Conservation (phyloP, 2,329 filamentous ascomycete species). For the Gliomastix tumulicola region DNA sequence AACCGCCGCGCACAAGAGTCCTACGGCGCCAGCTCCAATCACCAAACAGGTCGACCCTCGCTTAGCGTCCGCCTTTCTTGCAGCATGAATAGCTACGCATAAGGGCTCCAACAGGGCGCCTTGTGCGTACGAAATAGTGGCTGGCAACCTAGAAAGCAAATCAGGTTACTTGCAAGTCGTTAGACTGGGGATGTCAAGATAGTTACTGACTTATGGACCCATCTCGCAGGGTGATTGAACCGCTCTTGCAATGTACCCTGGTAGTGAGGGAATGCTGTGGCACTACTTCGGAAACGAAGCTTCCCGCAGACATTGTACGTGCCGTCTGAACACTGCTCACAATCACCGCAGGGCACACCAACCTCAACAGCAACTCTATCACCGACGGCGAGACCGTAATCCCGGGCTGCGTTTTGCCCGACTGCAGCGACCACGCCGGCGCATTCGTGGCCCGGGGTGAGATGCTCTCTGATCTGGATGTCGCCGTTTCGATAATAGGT, state of each 20-base stretch:
- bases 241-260: conserved; percentile 51
- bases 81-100: conserved; percentile 42
- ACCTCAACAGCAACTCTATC: conserved; percentile 60
- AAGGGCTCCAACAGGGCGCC: conserved; percentile 45
- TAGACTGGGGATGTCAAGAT: no score
- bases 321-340: conserved; percentile 48
- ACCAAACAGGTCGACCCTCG: conserved; percentile 14
- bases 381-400: conserved; percentile 31
- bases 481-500: conserved; percentile 50
- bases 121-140: conserved; percentile 38
- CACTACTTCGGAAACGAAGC: conserved; percentile 51
- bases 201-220: conserved; percentile 39
- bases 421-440: conserved; percentile 48
- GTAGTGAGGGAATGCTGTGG: conserved; percentile 49
- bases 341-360: conserved; percentile 51
- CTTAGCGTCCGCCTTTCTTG: background rate
- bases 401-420: conserved; percentile 41
- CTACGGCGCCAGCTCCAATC: conserved; percentile 27
- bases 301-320: conserved; percentile 55
- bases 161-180: no score
- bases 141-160: no score
- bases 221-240: conserved; percentile 52
- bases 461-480: conserved; percentile 35
- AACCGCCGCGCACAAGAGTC: conserved; percentile 20
- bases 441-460: conserved; percentile 49